These are phyloP conservation scores for Trichoderma gamsii DNA, from an alignment of 495 filamentous ascomycete genomes.

Conservation along the genomic window DNA sequence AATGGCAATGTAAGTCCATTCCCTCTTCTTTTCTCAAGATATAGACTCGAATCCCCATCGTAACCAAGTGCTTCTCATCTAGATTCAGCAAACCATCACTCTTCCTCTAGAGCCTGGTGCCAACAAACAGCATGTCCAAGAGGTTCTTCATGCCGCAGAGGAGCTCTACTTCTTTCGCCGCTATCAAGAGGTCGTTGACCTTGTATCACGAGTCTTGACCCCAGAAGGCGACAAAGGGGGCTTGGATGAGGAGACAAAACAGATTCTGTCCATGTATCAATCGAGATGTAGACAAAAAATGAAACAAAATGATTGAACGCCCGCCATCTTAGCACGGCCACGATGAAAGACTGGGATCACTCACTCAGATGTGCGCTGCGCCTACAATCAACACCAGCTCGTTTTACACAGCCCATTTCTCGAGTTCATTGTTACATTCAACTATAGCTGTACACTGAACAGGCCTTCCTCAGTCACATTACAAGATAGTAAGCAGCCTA, in stretches of 20 bases:
- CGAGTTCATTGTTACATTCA: not conserved
- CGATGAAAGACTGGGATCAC: not conserved
- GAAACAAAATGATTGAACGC: constrained; percentile 1
- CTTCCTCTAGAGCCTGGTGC: constrained; percentile 29
- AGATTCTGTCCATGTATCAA: constrained; percentile 31
- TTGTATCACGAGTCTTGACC: constrained; percentile 29
- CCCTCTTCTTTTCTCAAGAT: not conserved
- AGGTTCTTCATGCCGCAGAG: constrained; percentile 48
- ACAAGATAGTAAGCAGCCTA: not conserved
- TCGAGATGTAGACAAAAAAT: constrained; percentile 29
- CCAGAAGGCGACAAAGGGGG: constrained; percentile 22
- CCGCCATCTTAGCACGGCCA: not conserved
- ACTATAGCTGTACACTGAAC: not conserved
- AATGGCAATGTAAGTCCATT: constrained; percentile 37
- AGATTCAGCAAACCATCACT: constrained; percentile 40
- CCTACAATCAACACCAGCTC: not conserved
- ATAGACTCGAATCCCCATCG: not conserved
- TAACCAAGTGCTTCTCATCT: not conserved
- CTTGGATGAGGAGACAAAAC: constrained; percentile 34
- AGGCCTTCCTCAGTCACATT: too few relatives aligned
- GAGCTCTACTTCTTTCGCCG: constrained; percentile 50
- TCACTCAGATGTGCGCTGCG: not conserved
- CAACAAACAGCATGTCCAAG: constrained; percentile 39
- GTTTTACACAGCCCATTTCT: not conserved
- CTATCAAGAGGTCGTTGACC: constrained; percentile 37